Evolutionary conservation across 768 basidiomycete genomes (phyloP), one percentile per base, ranked within the genome.

Genomic region (Tylopilus vinaceipallidus): DNA sequence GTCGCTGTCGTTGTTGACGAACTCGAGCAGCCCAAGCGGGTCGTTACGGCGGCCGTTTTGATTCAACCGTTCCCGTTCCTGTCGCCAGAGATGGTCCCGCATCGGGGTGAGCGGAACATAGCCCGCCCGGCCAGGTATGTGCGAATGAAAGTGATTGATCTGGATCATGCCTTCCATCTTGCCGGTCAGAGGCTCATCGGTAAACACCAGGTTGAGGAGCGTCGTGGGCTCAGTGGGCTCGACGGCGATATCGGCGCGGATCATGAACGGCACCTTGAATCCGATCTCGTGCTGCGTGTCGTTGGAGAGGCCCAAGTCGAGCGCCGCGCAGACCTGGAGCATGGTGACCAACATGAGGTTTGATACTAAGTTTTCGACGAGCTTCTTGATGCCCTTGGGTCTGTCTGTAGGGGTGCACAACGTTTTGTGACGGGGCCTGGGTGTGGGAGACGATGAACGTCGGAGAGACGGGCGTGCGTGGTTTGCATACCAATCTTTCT

Each of bases 1-100:
- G 6, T 55, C 53, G 7, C 45, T 55, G 42, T 55, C 53, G 26
- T 58, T 55, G 16, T 59, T 59, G 41, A 59, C 50, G 33, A 58
- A 59, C 17, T 59, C 56, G 6, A 58, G 12, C 1, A 58, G 40
- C 6, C 56, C 57, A 20, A 58, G 45, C 6, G 52, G 56, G 6
- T 48, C 35, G 17, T 20, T 20, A 3, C 42, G 43, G 12, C 10
- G 30, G 1, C 9, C 19, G 5, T 29, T n/a, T 2, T 14, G 33
- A 14, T 37, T 32, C 1, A 42, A 32, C 6, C 30, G 42, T 19
- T 54, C 40, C 40, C 53, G 45, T 24, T 34, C 47, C 0, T 22
- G 16, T 6, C 32, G 30, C 57, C 57, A 58, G 49, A 59, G 40
- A 2, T 20, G 36, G 20, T 55, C 39, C 2, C 46, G 44, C n/a